A percentile compares a stretch with the other conserved stretches of the same genome.
phyloP scores from a whole-genome alignment of 345 rosid genomes.

The Sisymbrium altissimum region DNA sequence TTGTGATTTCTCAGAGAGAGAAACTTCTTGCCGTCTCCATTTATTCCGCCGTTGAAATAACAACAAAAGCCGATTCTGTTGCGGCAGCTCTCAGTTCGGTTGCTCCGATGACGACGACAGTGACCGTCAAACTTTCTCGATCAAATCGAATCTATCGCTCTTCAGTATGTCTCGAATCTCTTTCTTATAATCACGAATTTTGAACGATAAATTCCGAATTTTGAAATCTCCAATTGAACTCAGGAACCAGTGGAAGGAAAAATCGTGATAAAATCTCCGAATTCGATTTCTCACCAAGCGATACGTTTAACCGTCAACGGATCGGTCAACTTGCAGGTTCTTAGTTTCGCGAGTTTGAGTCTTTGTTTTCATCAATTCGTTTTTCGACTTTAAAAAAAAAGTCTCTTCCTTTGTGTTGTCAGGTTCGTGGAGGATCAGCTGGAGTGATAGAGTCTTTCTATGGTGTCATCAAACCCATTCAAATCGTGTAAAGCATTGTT shows the following conservation, averaged over 20 bases:
- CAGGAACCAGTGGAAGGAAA: conserved; percentile 76
- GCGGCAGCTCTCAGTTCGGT: conserved; percentile 4
- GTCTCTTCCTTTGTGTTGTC: neutral
- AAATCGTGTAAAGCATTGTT: conserved; percentile 48
- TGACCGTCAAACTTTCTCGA: conserved; percentile 63
- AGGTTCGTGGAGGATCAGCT: conserved; percentile 93
- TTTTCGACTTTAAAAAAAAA: neutral
- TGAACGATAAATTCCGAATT: neutral
- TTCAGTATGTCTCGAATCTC: conserved; percentile 42
- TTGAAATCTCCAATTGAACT: neutral
- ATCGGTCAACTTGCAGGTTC: conserved; percentile 75
- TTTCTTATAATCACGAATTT: neutral
- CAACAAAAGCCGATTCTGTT: neutral
- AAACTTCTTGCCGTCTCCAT: conserved; percentile 15
- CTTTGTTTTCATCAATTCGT: neutral
- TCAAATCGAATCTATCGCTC: conserved; percentile 65
- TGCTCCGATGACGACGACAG: conserved; percentile 23
- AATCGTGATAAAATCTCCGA: conserved; percentile 63
- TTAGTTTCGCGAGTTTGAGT: neutral
- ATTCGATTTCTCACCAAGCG: conserved; percentile 68
- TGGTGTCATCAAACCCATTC: conserved; percentile 76
- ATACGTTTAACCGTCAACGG: conserved; percentile 65
- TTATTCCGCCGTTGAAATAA: neutral
- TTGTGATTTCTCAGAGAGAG: no score
- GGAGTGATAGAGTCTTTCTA: conserved; percentile 81